Conservation (phyloP, 345 rosid species). For the Lepidium didymum region DNA sequence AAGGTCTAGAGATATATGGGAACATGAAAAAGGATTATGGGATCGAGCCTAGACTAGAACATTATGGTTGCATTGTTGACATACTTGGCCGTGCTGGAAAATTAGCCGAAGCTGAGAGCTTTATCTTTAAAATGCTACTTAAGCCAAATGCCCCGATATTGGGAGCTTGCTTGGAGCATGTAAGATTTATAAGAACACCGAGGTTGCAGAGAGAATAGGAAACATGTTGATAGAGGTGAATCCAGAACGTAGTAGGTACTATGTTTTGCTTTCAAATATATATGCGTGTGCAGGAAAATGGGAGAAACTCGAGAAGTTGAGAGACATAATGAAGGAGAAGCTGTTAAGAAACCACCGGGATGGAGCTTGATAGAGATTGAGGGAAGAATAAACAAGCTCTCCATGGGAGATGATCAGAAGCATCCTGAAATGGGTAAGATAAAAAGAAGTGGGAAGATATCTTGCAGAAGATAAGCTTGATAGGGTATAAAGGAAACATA, state of each 20-base stretch:
- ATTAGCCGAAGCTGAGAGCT: constrained; percentile 57
- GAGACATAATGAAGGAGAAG: constrained; percentile 56
- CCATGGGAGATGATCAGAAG: constrained; percentile 41
- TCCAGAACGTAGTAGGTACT: constrained; percentile 71
- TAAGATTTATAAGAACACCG: constrained; percentile 49
- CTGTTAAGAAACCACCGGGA: constrained; percentile 55
- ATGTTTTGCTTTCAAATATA: constrained; percentile 63
- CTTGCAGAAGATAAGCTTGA: constrained; percentile 39
- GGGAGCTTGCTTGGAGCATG: constrained; percentile 88
- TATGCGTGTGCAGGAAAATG: constrained; percentile 57
- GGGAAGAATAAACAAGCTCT: constrained; percentile 51
- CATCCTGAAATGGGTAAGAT: constrained; percentile 59
- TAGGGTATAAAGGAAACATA: constrained; percentile 50
- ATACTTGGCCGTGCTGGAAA: constrained; percentile 73
- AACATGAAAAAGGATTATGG: constrained; percentile 40
- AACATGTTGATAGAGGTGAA: constrained; percentile 43
- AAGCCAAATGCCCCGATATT: constrained; percentile 62
- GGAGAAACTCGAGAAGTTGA: constrained; percentile 43
- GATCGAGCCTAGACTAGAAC: constrained; percentile 61
- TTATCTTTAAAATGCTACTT: constrained; percentile 52
- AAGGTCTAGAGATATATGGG: constrained; percentile 52
- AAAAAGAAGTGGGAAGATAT: constrained; percentile 60
- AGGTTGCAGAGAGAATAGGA: constrained; percentile 58
- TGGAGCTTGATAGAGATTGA: constrained; percentile 54
- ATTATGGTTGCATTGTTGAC: constrained; percentile 77